phyloP scores from a whole-genome alignment of 2,329 filamentous ascomycete genomes.

The Pseudophaeomoniella oleicola region DNA sequence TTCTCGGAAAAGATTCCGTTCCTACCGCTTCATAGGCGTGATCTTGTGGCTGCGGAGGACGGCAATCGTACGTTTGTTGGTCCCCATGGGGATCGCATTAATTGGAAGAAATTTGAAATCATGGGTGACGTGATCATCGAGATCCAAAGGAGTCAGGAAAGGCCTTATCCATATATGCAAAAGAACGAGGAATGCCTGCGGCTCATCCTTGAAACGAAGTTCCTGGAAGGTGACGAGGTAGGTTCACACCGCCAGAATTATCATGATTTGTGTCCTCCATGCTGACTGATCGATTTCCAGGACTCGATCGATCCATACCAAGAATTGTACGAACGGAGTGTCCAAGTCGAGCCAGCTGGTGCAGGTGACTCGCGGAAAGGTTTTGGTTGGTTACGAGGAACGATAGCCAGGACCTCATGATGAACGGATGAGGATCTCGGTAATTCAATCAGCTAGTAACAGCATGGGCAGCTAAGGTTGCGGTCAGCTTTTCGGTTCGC shows the following conservation, averaged over 20 bases:
- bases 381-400: not conserved
- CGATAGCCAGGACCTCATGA: no score
- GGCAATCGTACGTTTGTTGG: constrained; percentile 83
- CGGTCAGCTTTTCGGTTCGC: no score
- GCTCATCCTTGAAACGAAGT: constrained; percentile 66
- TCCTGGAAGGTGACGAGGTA: constrained; percentile 80
- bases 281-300: constrained; percentile 19
- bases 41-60: constrained; percentile 83
- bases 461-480: no score
- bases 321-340: constrained; percentile 41
- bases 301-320: constrained; percentile 21
- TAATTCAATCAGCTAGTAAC: no score
- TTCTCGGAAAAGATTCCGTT: constrained; percentile 83
- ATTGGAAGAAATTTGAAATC: constrained; percentile 97
- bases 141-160: constrained; percentile 81
- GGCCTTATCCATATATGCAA: constrained; percentile 58
- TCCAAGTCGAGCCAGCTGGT: constrained; percentile 35
- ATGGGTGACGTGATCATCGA: constrained; percentile 82
- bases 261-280: not conserved
- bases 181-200: constrained; percentile 58
- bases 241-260: constrained; percentile 16
- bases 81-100: constrained; percentile 58
- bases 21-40: constrained; percentile 74
- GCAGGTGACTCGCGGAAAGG: constrained; percentile 2
- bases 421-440: no score